A percentile compares a stretch with the other conserved stretches of the same genome.
phyloP scores from a whole-genome alignment of 1,284 basidiomycete species.

The Violaceomyces palustris region DNA sequence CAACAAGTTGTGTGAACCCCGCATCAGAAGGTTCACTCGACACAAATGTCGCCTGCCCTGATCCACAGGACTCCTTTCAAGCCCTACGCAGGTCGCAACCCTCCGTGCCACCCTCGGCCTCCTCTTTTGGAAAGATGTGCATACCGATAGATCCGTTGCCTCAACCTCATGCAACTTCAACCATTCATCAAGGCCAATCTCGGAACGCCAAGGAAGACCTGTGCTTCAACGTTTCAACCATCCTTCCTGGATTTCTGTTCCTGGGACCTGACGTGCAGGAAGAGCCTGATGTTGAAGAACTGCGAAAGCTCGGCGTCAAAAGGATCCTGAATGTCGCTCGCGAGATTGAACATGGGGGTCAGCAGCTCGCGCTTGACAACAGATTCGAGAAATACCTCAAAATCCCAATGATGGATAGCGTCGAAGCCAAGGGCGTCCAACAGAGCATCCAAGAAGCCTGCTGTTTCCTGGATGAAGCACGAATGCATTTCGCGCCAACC shows the following conservation, averaged over 20 bases:
- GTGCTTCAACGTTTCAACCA: constrained; percentile 53
- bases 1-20: not conserved
- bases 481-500: constrained; percentile 75
- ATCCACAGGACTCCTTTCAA: not conserved
- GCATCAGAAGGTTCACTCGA: no score
- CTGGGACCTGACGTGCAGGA: constrained; percentile 81
- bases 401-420: constrained; percentile 87
- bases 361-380: constrained; percentile 8
- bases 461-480: constrained; percentile 80
- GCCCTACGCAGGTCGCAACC: not conserved
- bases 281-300: constrained; percentile 67
- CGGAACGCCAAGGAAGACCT: not conserved
- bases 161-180: not conserved
- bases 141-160: not conserved
- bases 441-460: constrained; percentile 77
- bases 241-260: constrained; percentile 82
- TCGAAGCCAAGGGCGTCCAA: constrained; percentile 87
- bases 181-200: no score
- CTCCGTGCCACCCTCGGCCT: not conserved
- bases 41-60: not conserved
- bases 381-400: constrained; percentile 73
- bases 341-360: constrained; percentile 57
- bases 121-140: not conserved
- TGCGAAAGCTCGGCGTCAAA: constrained; percentile 72
- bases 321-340: constrained; percentile 84